Conservation (phyloP, 2,329 filamentous ascomycete genomes). For the Chrysoporthe deuterocubensis region DNA sequence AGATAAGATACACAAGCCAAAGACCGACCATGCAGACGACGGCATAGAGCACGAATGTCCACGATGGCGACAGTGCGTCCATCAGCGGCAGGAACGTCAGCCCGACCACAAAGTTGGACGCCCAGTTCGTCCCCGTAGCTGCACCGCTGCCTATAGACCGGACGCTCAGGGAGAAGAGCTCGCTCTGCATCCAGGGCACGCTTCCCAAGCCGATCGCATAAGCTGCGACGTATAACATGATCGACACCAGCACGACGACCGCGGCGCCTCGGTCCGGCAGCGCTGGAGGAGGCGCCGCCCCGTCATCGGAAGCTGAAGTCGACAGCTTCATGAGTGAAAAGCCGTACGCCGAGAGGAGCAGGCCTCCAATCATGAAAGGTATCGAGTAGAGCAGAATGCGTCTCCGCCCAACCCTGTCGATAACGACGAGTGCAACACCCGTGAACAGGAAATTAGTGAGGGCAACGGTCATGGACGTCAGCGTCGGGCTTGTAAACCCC, state of each 20-base stretch:
- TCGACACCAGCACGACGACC: conserved; percentile 68
- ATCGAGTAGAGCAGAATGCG: conserved; percentile 82
- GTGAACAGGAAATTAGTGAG: conserved; percentile 84
- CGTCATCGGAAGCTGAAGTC: conserved; percentile 29
- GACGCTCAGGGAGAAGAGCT: conserved; percentile 81
- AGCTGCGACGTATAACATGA: conserved; percentile 82
- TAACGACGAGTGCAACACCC: conserved; percentile 72
- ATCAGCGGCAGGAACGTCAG: conserved; percentile 89
- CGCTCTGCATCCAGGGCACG: conserved; percentile 95
- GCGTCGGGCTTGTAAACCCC: conserved; percentile 76
- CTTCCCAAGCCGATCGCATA: conserved; percentile 90
- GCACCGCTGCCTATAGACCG: conserved; percentile 73
- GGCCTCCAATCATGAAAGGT: conserved; percentile 78
- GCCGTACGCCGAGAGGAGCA: conserved; percentile 71
- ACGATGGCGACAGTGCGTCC: conserved; percentile 71
- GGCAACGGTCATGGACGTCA: conserved; percentile 78
- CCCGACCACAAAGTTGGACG: conserved; percentile 82
- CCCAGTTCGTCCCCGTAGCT: conserved; percentile 84
- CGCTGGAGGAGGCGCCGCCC: conserved; percentile 31
- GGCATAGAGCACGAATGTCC: conserved; percentile 84
- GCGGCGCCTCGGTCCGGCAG: conserved; percentile 42
- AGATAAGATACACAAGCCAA: conserved; percentile 70
- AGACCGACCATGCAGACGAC: conserved; percentile 71
- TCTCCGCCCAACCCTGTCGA: conserved; percentile 79
- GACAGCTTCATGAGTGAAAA: conserved; percentile 67